These are phyloP conservation scores for Ilex aquifolium DNA, from an alignment of 257 asterid genomes.

Conservation along the genomic window DNA sequence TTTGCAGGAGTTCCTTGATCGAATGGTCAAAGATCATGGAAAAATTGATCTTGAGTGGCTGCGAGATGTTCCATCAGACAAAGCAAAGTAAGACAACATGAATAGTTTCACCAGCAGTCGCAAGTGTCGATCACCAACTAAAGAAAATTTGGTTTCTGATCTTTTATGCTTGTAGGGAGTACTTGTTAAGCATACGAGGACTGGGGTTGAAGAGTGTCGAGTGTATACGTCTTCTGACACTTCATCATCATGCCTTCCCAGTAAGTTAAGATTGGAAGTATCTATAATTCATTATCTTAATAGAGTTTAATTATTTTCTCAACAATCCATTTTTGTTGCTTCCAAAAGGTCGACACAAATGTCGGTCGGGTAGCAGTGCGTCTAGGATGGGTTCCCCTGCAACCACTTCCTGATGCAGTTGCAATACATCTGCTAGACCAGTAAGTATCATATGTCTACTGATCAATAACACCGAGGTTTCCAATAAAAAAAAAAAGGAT, in stretches of 20 bases:
- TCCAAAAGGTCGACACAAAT: not conserved
- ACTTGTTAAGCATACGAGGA: not conserved
- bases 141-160: not conserved
- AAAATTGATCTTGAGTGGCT: conserved; percentile 20
- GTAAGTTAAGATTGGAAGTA: not conserved
- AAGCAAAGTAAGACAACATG: conserved; percentile 15
- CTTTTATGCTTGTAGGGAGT: not conserved
- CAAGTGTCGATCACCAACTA: not conserved
- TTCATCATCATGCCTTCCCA: conserved; percentile 1
- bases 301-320: not conserved
- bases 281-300: not conserved
- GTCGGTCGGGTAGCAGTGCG: not conserved
- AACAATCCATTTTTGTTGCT: not conserved
- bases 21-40: conserved; percentile 4
- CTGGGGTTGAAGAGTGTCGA: conserved; percentile 1
- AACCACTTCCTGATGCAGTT: not conserved
- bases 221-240: not conserved
- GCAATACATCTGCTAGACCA: not conserved
- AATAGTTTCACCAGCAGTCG: no score
- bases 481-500: not conserved
- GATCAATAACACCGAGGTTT: not conserved
- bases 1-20: conserved; percentile 12
- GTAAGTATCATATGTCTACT: not conserved
- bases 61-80: conserved; percentile 14
- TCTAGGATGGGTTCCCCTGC: conserved; percentile 3